Evolutionary conservation across 345 rosid species (phyloP).

Genomic region (Pugionium cornutum): DNA sequence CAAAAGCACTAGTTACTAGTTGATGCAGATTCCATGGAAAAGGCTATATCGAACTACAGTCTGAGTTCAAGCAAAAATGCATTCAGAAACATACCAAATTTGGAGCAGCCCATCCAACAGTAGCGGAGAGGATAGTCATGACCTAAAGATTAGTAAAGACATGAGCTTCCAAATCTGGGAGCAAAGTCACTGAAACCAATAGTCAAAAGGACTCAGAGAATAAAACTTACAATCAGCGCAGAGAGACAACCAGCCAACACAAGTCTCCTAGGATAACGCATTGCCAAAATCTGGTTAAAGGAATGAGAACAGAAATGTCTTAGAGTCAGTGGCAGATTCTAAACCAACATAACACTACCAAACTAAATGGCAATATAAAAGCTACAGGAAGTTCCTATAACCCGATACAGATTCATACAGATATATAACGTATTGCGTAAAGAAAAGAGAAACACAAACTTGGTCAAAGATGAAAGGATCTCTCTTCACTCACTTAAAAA

Average conservation of each 20-base stretch:
- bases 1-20: too few relatives aligned
- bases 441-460: not conserved
- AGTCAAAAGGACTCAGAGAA: not conserved
- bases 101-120: slow-evolving; percentile 97
- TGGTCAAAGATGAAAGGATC: not conserved
- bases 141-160: slow-evolving; percentile 51
- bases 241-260: slow-evolving; percentile 89
- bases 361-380: not conserved
- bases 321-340: not conserved
- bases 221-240: slow-evolving; percentile 65
- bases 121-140: slow-evolving; percentile 90
- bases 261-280: slow-evolving; percentile 95
- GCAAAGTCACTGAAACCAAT: slow-evolving; percentile 4
- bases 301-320: not conserved
- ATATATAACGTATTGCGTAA: not conserved
- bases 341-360: slow-evolving; percentile 11
- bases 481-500: not conserved
- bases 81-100: slow-evolving; percentile 52
- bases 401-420: not conserved
- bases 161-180: slow-evolving; percentile 3
- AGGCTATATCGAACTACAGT: not conserved
- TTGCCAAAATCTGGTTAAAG: slow-evolving; percentile 75
- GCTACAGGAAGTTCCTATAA: not conserved
- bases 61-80: not conserved
- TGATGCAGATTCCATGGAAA: too few relatives aligned